Evolutionary conservation across 2,329 filamentous ascomycete genomes (phyloP), one percentile per base, ranked within the genome.

Genomic region (Stagonosporopsis tanaceti): DNA sequence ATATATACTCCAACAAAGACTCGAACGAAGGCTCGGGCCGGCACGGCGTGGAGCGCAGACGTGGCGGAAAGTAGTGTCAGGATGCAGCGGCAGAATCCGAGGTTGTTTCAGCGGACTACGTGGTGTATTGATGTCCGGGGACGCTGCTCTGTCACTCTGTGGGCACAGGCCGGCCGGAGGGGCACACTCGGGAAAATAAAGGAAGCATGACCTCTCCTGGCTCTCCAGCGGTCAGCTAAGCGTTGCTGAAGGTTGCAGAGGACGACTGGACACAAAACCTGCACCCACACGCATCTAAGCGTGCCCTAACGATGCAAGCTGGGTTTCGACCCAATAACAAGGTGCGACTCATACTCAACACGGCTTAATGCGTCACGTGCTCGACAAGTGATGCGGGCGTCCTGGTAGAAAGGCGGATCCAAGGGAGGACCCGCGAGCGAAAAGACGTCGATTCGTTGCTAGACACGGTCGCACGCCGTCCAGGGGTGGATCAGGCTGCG

Each of bases 241-340:
- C 67, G 69, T 74, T 62, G 68, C 65, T 72, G 71, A 68, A 72
- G 68, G 70, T 67, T 66, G 70, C 68, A 64, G 61, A 70, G 64
- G 67, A 65, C 63, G 57, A 64, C 57, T 67, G 71, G 71, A 67
- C 68, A 70, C 67, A 63, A 65, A 63, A 60, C 61, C 67, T 72
- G 70, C 67, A 67, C 60, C 57, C 62, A 59, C 63, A 60, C 61
- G 63, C 60, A 55, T 59, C 44, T 60, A 57, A 62, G 58, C 58
- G 53, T 60, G 60, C 50, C 53, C 61, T 61, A 65, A 48, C 44
- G 50, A 59, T 50, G 59, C 63, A 62, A 53, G 50, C 40, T 27
- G 50, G 27, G 46, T 53, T 32, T 47, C 63, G 61, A 35, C 40
- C 61, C 66, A 67, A 69, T 69, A 44, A 50, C 50, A 44, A 27